These are phyloP conservation scores for Botrytis tulipae DNA, from an alignment of 2,329 filamentous ascomycete genomes.

Conservation along the genomic window DNA sequence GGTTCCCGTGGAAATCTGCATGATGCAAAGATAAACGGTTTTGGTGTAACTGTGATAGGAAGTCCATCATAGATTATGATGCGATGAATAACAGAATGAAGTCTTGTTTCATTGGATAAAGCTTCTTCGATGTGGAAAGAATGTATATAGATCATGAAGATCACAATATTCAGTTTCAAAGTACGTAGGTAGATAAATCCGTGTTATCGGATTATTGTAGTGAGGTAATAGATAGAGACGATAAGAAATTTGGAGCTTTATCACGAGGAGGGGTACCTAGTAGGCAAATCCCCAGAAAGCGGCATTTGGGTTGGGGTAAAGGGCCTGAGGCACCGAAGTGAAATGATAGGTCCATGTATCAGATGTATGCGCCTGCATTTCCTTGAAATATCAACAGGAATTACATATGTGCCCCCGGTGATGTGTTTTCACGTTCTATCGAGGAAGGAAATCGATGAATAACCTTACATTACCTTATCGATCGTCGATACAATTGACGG, in stretches of 20 bases:
- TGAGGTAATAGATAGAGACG: conserved; percentile 22
- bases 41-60: conserved; percentile 16
- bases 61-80: not conserved
- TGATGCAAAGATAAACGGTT: conserved; percentile 9
- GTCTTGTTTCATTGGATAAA: not conserved
- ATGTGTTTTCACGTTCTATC: not conserved
- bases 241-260: conserved; percentile 19
- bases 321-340: not conserved
- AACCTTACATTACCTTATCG: not conserved
- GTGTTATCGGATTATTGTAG: not conserved
- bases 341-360: not conserved
- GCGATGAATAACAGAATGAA: not conserved
- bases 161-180: not conserved
- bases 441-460: not conserved
- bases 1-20: not conserved
- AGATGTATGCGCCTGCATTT: not conserved
- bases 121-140: not conserved
- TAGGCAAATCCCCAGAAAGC: not conserved
- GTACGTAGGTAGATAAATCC: not conserved
- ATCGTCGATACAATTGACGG: not conserved
- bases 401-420: not conserved
- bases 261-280: conserved; percentile 13
- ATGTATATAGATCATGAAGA: not conserved
- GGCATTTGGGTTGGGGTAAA: not conserved
- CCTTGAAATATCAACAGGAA: not conserved